phyloP scores from a whole-genome alignment of 1,284 basidiomycete genomes.

The Rhodotorula sp. region DNA sequence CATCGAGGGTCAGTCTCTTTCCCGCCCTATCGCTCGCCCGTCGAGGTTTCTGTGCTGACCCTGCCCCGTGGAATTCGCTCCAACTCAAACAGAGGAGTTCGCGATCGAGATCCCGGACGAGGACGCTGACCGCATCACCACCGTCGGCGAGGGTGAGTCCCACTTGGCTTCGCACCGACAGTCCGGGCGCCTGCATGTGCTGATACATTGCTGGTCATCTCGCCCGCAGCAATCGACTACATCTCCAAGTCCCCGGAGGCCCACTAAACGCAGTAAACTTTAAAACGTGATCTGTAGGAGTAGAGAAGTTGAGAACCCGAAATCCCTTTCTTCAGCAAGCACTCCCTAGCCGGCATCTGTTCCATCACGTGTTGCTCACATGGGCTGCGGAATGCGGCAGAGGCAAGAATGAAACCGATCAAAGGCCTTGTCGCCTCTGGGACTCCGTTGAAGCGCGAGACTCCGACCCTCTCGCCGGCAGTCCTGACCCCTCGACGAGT shows the following conservation, averaged over 20 bases:
- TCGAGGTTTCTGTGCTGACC: neutral
- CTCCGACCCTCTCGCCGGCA: no score
- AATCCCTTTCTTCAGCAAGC: neutral
- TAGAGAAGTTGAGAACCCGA: neutral
- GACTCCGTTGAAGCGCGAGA: no score
- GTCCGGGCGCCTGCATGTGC: no score
- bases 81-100: slow-evolving; percentile 64
- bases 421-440: no score
- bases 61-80: neutral
- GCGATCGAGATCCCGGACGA: slow-evolving; percentile 89
- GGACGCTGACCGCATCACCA: slow-evolving; percentile 97
- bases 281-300: neutral
- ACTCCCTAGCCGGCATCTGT: no score
- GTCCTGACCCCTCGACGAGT: no score
- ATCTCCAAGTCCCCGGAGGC: slow-evolving; percentile 90
- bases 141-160: slow-evolving; percentile 82
- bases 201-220: slow-evolving; percentile 11
- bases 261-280: slow-evolving; percentile 39
- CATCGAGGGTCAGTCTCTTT: slow-evolving; percentile 62
- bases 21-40: neutral
- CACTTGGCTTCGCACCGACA: neutral
- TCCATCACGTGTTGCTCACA: no score
- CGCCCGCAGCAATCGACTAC: slow-evolving; percentile 82
- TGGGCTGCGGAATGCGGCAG: no score
- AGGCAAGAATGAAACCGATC: no score